Conservation (phyloP, 2,329 filamentous ascomycete species). For the Aspergillus latus region DNA sequence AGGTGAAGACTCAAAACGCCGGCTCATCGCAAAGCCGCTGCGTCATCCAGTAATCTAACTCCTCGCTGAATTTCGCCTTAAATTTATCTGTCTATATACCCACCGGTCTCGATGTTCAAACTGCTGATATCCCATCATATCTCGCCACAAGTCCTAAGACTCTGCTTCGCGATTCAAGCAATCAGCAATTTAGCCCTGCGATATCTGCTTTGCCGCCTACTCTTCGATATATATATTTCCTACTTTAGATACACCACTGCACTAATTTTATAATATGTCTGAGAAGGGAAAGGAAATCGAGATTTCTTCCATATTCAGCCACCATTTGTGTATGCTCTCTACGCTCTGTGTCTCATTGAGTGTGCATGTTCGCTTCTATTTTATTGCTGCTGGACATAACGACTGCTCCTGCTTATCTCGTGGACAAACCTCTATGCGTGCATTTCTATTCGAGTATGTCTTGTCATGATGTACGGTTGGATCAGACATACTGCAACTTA, state of each 20-base stretch:
- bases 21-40: slow-evolving; percentile 36
- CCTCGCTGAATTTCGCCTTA: slow-evolving; percentile 2
- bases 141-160: background rate
- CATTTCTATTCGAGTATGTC: background rate
- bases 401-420: background rate
- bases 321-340: background rate
- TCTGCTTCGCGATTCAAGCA: slow-evolving; percentile 4
- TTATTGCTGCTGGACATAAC: background rate
- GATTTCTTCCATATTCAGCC: background rate
- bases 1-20: slow-evolving; percentile 44
- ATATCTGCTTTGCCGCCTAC: slow-evolving; percentile 6
- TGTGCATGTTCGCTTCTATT: background rate
- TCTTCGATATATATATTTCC: slow-evolving; percentile 22
- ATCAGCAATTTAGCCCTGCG: slow-evolving; percentile 17
- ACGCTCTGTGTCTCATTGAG: background rate
- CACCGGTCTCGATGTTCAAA: slow-evolving; percentile 1
- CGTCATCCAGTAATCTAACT: slow-evolving; percentile 34
- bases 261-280: slow-evolving; percentile 18
- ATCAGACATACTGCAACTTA: background rate
- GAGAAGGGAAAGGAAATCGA: background rate
- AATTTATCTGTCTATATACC: slow-evolving; percentile 20
- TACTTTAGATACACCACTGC: slow-evolving; percentile 11
- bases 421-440: slow-evolving; percentile 1
- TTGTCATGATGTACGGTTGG: background rate
- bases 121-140: background rate